Evolutionary conservation across 257 asterid species (phyloP).

Genomic region (Sherardia arvensis): DNA sequence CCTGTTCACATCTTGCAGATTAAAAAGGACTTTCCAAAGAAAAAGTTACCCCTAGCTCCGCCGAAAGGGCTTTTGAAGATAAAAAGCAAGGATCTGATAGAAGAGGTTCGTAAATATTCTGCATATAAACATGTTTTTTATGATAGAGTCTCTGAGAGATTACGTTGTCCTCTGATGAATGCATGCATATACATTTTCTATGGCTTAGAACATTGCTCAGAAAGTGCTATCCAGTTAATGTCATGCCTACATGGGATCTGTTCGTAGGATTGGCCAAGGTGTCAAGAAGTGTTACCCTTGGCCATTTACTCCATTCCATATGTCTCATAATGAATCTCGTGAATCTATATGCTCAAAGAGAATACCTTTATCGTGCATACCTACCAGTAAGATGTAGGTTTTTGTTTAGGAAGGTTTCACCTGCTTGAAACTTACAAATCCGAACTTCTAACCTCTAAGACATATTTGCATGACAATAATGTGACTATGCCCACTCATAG

Average conservation of each 20-base stretch:
- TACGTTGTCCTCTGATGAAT: background rate
- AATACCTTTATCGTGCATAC: background rate
- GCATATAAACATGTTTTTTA: background rate
- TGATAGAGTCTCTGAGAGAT: background rate
- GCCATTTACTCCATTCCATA: background rate
- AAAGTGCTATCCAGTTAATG: background rate
- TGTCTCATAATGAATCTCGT: background rate
- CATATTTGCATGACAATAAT: background rate
- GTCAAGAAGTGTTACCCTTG: background rate
- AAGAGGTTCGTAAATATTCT: conserved; percentile 45
- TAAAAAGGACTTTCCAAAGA: conserved; percentile 41
- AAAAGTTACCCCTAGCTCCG: conserved; percentile 51
- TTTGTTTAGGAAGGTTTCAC: background rate
- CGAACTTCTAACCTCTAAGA: background rate
- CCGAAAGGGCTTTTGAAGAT: conserved; percentile 44
- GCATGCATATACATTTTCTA: background rate
- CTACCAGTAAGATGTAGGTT: background rate
- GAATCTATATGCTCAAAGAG: background rate
- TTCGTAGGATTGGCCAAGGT: background rate
- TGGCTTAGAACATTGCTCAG: background rate
- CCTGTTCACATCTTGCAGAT: conserved; percentile 36
- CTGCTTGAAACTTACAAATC: background rate
- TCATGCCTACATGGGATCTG: background rate
- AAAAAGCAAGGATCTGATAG: conserved; percentile 35
- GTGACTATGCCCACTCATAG: background rate